Evolutionary conservation across 345 rosid genomes (phyloP).

Genomic region (Combretum micranthum): DNA sequence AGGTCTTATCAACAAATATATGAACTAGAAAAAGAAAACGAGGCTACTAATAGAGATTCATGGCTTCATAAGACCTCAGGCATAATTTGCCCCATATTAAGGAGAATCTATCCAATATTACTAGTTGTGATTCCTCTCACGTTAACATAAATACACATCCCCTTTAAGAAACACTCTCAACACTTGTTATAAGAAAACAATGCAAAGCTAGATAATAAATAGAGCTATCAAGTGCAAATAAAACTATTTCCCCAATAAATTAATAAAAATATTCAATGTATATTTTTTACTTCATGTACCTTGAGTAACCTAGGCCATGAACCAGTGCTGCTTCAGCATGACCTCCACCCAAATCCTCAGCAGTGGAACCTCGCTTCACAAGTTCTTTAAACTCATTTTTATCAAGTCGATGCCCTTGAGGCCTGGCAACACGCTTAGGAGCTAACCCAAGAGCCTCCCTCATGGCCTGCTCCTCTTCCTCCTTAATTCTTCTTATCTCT

Average conservation of each 20-base stretch:
- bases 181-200: not conserved
- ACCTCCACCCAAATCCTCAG: constrained; percentile 93
- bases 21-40: not conserved
- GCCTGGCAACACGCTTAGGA: constrained; percentile 64
- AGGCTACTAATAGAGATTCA: not conserved
- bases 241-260: not conserved
- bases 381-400: constrained; percentile 90
- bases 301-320: constrained; percentile 84
- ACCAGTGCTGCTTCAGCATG: constrained; percentile 88
- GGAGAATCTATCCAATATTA: too few relatives aligned
- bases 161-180: not conserved
- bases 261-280: not conserved
- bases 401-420: constrained; percentile 85
- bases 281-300: constrained; percentile 25
- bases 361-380: constrained; percentile 87
- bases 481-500: constrained; percentile 83
- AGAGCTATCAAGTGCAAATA: constrained; percentile 1
- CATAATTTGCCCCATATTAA: not conserved
- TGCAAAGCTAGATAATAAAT: too few relatives aligned
- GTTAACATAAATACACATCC: not conserved
- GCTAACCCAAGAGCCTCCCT: constrained; percentile 98
- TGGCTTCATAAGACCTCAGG: constrained; percentile 1
- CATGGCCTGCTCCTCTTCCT: constrained; percentile 97
- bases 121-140: too few relatives aligned
- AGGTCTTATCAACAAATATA: not conserved